Conservation (phyloP, 192 early-diverging fungal genomes). For the Backusella macrospora region DNA sequence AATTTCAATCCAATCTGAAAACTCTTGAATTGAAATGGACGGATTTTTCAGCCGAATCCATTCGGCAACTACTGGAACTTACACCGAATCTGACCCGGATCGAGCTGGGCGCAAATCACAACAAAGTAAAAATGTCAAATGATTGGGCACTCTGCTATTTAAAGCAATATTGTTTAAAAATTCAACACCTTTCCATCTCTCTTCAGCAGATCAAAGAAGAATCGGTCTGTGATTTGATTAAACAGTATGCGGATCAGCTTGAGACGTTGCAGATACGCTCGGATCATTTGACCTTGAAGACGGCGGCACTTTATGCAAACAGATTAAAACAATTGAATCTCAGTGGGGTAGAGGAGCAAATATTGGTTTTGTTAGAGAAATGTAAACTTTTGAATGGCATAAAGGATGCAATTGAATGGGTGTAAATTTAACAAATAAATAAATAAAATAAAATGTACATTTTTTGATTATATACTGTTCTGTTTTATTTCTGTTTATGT, state of each 20-base stretch:
- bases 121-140: neutral
- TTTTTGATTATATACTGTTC: neutral
- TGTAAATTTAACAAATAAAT: neutral
- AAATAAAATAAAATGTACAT: slow-evolving; percentile 8
- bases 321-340: slow-evolving; percentile 1
- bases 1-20: neutral
- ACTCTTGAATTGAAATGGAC: slow-evolving; percentile 17
- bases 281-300: neutral
- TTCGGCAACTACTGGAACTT: neutral
- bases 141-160: slow-evolving; percentile 10
- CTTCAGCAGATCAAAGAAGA: slow-evolving; percentile 20
- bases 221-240: slow-evolving; percentile 13
- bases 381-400: slow-evolving; percentile 7
- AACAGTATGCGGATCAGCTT: slow-evolving; percentile 9
- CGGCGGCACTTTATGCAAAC: slow-evolving; percentile 10
- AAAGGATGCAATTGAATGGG: neutral
- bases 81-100: slow-evolving; percentile 14
- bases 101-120: slow-evolving; percentile 25
- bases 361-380: neutral
- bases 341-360: neutral
- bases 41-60: slow-evolving; percentile 11
- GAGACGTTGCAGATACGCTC: slow-evolving; percentile 10
- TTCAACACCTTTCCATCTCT: slow-evolving; percentile 17
- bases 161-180: neutral
- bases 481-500: neutral